Evolutionary conservation across 208 protist species (phyloP).

Genomic region (Vickermania spadyakhi): DNA sequence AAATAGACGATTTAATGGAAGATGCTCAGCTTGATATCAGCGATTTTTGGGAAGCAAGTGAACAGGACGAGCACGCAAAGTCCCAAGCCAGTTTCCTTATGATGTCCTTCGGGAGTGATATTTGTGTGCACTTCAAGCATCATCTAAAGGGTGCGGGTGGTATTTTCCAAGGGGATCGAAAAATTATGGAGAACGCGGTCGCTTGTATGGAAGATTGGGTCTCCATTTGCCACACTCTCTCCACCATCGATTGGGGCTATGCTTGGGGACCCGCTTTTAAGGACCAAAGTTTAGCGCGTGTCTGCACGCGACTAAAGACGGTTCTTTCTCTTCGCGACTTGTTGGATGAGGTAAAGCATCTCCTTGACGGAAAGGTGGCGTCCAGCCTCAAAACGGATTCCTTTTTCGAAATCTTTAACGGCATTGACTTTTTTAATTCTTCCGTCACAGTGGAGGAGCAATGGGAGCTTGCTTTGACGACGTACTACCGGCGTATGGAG

Average conservation of each 20-base stretch:
- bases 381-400: constrained; percentile 43
- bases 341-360: constrained; percentile 58
- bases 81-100: constrained; percentile 69
- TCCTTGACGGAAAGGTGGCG: constrained; percentile 43
- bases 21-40: constrained; percentile 64
- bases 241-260: constrained; percentile 76
- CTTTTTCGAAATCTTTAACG: constrained; percentile 72
- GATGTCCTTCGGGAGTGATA: constrained; percentile 54
- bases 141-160: constrained; percentile 25
- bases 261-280: constrained; percentile 44
- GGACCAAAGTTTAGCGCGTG: constrained; percentile 39
- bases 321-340: constrained; percentile 48
- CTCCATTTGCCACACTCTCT: constrained; percentile 49
- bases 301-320: constrained; percentile 47
- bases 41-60: constrained; percentile 81
- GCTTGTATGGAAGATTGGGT: constrained; percentile 72
- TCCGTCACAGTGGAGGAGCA: constrained; percentile 33
- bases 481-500: constrained; percentile 78
- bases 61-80: constrained; percentile 63
- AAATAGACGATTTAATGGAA: constrained; percentile 67
- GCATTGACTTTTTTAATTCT: constrained; percentile 57
- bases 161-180: constrained; percentile 45
- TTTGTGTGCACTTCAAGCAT: constrained; percentile 62
- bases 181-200: constrained; percentile 47
- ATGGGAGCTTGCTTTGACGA: constrained; percentile 52